Conservation (phyloP, 352 stramenopile species). For the Phytophthora hibernalis region DNA sequence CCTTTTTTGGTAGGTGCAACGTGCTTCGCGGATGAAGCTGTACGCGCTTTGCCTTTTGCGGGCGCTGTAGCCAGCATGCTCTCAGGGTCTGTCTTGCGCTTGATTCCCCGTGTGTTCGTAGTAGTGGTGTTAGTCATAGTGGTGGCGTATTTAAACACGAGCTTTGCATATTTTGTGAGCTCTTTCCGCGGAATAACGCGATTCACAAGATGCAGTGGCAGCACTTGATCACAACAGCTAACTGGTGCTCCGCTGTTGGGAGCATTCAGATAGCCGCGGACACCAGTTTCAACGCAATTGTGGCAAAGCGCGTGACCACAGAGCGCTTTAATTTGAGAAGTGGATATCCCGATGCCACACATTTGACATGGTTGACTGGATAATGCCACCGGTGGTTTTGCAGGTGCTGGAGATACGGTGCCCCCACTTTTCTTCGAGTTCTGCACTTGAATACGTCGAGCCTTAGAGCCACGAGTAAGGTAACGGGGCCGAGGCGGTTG, state of each 20-base stretch:
- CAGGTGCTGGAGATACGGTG: background rate
- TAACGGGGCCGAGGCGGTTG: slow-evolving; percentile 7
- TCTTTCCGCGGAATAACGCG: slow-evolving; percentile 31
- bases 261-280: slow-evolving; percentile 36
- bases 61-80: background rate
- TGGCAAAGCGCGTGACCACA: slow-evolving; percentile 43
- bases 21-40: background rate
- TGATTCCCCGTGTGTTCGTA: slow-evolving; percentile 13
- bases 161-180: slow-evolving; percentile 43
- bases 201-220: slow-evolving; percentile 45
- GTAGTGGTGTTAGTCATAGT: background rate
- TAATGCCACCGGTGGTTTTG: background rate
- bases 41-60: slow-evolving; percentile 23
- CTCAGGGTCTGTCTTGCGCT: slow-evolving; percentile 22
- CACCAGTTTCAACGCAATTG: slow-evolving; percentile 42
- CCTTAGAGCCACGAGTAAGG: slow-evolving; percentile 13
- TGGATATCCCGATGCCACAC: slow-evolving; percentile 3
- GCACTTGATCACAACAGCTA: slow-evolving; percentile 43
- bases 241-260: slow-evolving; percentile 35
- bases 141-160: slow-evolving; percentile 28
- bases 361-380: background rate
- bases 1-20: slow-evolving; percentile 1
- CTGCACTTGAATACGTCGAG: background rate
- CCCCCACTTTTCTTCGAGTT: background rate
- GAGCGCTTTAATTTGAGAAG: slow-evolving; percentile 2